Base-by-base conservation (phyloP, 768 basidiomycete genomes). In the Podaxis rugospora region DNA sequence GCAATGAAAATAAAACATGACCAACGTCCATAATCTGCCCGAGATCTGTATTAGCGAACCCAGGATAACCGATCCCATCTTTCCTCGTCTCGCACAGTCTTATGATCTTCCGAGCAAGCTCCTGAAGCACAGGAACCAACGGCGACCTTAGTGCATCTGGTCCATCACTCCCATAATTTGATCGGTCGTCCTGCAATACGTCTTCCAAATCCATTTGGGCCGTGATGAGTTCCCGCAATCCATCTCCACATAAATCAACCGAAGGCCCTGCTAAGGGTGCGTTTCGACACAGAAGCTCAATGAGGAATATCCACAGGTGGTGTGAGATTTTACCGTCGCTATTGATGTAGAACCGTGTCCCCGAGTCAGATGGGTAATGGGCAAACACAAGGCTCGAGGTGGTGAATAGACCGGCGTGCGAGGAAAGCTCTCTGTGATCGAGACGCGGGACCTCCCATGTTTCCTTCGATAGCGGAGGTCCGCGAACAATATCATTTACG, bases 271-370 rank as follows among this genome's bases (percentile, higher is more conserved):
- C 35, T n/a, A 18, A 14, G 4, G 25, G 55, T 5, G 57, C 57
- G 35, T 36, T 28, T 27, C n/a, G 61, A 7, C 25, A 52, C 23
- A 49, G 14, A 10, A 63, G 28, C 16, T 39, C 5, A 5, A 57
- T 3, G 4, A 74, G 53, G 5, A 78, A 67, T 9, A 80, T 59
- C 85, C 85, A 86, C 4, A 87, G 72, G 36, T 71, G 70, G 63
- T 77, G 75, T 0, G 83, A 83, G 46, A 84, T 66, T 63, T 72
- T 78, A 2, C 83, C 84, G 64, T 86, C 85, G 14, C 74, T 72
- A 64, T 85, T 78, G 55, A 84, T 64, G 57, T 68, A 71, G 47
- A 85, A 49, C 36, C 5, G 55, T 7, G 69, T 61, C 18, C 55
- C 28, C 55, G 53, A 52, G 18, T 58, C 66, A 18, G 35, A 58